Conservation (phyloP, 306 rosid genomes). For the Neltuma alba region DNA sequence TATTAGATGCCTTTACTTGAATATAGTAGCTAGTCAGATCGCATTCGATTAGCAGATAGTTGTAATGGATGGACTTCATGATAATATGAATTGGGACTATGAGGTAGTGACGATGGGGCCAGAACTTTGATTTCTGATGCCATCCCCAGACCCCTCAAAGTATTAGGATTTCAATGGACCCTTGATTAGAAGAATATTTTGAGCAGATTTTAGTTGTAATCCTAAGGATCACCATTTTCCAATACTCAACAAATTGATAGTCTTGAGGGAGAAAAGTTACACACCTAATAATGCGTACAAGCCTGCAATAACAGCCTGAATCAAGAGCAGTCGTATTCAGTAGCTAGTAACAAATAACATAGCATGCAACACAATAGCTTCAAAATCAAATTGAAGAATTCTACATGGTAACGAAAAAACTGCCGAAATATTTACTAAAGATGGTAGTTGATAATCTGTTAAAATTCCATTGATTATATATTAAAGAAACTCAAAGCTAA, state of each 20-base stretch:
- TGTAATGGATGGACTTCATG: too few species aligned
- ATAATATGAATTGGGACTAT: too few species aligned
- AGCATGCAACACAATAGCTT: slow-evolving; percentile 17
- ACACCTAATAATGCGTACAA: slow-evolving; percentile 69
- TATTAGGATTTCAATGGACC: not conserved
- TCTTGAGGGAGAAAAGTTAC: slow-evolving; percentile 30
- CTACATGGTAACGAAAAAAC: slow-evolving; percentile 10
- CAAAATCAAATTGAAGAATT: slow-evolving; percentile 27
- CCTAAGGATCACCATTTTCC: not conserved
- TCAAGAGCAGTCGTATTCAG: slow-evolving; percentile 32
- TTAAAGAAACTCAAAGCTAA: slow-evolving; percentile 12
- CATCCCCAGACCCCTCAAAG: not conserved
- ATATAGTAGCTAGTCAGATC: too few species aligned
- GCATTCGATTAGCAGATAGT: not conserved
- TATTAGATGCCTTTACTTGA: not conserved
- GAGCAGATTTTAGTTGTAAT: not conserved
- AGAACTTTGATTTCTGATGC: not conserved
- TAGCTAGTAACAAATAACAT: slow-evolving; percentile 40
- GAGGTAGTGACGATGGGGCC: too few species aligned
- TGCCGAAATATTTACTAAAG: slow-evolving; percentile 25
- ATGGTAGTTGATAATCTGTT: slow-evolving; percentile 13
- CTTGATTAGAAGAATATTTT: not conserved
- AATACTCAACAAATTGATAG: not conserved
- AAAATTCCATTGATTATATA: not conserved
- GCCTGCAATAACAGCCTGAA: slow-evolving; percentile 74